phyloP scores from a whole-genome alignment of 2,329 filamentous ascomycete genomes.

The Penicillium sp. region DNA sequence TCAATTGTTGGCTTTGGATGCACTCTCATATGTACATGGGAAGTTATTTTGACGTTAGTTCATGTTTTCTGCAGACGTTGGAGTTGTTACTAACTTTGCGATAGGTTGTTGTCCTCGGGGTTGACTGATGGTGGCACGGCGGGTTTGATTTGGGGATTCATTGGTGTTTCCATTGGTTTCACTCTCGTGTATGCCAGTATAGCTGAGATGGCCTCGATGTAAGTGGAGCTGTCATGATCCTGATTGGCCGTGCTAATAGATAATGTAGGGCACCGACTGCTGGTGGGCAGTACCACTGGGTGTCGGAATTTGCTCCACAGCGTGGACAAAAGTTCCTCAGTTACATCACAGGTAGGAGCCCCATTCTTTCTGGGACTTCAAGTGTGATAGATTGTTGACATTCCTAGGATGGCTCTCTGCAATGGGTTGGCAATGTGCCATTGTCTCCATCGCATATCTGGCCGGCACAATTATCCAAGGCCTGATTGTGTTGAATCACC shows the following conservation, averaged over 20 bases:
- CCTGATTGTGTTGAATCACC: conserved; percentile 45
- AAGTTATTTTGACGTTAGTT: conserved; percentile 42
- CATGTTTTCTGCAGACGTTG: neutral
- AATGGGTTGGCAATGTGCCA: conserved; percentile 48
- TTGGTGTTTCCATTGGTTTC: conserved; percentile 34
- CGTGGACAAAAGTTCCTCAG: conserved; percentile 45
- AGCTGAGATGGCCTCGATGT: conserved; percentile 47
- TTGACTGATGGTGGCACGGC: conserved; percentile 40
- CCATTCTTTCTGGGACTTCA: no score
- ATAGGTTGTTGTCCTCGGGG: conserved; percentile 30
- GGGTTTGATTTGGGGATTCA: conserved; percentile 40
- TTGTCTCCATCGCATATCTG: conserved; percentile 46
- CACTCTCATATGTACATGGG: conserved; percentile 46
- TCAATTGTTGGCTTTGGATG: conserved; percentile 48
- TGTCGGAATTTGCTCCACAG: conserved; percentile 43
- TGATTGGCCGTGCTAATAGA: neutral
- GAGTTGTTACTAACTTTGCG: conserved; percentile 8
- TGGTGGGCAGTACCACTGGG: conserved; percentile 37
- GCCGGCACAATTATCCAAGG: conserved; percentile 49
- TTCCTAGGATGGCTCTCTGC: conserved; percentile 44
- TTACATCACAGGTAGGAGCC: conserved; percentile 43
- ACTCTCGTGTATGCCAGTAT: conserved; percentile 39
- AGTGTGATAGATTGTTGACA: neutral
- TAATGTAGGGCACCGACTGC: conserved; percentile 40
- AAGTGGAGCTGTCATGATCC: conserved; percentile 9